Evolutionary conservation across 139 green algal species (phyloP).

Genomic region (Zygnema cylindricum): DNA sequence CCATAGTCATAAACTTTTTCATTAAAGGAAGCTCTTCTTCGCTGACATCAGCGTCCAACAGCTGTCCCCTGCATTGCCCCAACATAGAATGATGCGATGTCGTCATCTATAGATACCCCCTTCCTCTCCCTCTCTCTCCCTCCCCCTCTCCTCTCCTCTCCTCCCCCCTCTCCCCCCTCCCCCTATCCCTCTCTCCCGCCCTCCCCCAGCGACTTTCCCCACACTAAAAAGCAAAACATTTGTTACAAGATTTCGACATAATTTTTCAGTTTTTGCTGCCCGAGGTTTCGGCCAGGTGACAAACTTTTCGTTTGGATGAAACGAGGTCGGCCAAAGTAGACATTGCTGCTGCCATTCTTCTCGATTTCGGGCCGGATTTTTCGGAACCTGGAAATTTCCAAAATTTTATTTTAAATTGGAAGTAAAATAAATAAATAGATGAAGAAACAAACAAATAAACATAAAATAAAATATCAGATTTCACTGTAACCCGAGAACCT

Average conservation of each 20-base stretch:
- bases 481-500: no score
- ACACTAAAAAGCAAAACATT: background rate
- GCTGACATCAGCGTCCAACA: background rate
- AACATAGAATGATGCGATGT: no score
- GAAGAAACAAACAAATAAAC: no score
- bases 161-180: background rate
- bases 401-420: no score
- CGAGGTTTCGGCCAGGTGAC: no score
- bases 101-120: background rate
- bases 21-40: conserved; percentile 14
- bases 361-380: background rate
- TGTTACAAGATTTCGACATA: no score
- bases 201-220: background rate
- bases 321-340: conserved; percentile 7
- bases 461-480: no score
- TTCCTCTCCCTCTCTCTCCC: background rate
- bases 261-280: no score
- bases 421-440: no score
- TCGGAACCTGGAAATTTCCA: conserved; percentile 1
- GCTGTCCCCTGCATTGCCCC: conserved; percentile 7
- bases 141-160: background rate
- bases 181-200: background rate
- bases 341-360: conserved; percentile 14
- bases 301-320: conserved; percentile 16
- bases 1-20: background rate